Percentiles rank a stretch among this genome's conserved stretches.
Conservation (phyloP, 306 rosid species). For the Rubus idaeus region DNA sequence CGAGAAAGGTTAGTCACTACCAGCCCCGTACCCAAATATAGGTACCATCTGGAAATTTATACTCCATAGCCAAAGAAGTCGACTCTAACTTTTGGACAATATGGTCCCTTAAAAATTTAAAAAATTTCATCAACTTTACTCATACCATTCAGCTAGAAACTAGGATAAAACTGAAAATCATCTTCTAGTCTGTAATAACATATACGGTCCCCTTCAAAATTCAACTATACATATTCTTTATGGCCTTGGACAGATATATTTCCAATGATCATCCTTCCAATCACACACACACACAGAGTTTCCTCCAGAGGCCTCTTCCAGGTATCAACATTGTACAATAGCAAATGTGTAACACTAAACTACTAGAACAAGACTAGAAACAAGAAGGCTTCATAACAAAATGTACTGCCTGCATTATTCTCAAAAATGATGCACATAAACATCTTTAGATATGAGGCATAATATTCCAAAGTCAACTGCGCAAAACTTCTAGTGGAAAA, state of each 20-base stretch:
- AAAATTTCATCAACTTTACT: not conserved
- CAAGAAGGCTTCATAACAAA: not conserved
- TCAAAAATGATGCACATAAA: not conserved
- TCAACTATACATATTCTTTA: not conserved
- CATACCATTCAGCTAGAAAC: not conserved
- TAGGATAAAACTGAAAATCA: not conserved
- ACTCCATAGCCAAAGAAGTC: not conserved
- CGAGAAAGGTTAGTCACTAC: not conserved
- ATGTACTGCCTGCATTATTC: not conserved
- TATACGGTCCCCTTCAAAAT: not conserved
- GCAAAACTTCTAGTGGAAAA: not conserved
- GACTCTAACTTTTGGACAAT: not conserved
- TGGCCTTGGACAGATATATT: not conserved
- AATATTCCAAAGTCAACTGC: not conserved
- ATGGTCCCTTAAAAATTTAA: not conserved
- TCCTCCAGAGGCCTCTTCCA: not conserved
- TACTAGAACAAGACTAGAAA: not conserved
- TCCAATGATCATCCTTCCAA: not conserved
- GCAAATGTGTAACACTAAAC: not conserved
- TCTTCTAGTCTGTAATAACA: not conserved
- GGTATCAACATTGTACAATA: not conserved
- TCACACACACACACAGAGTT: not conserved
- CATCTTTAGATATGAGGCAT: not conserved
- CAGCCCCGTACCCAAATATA: not conserved
- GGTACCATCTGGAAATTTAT: not conserved